A percentile compares a stretch with the other conserved stretches of the same genome.
Conservation (phyloP, 1,284 basidiomycete species). For the Gymnopus androsaceus region DNA sequence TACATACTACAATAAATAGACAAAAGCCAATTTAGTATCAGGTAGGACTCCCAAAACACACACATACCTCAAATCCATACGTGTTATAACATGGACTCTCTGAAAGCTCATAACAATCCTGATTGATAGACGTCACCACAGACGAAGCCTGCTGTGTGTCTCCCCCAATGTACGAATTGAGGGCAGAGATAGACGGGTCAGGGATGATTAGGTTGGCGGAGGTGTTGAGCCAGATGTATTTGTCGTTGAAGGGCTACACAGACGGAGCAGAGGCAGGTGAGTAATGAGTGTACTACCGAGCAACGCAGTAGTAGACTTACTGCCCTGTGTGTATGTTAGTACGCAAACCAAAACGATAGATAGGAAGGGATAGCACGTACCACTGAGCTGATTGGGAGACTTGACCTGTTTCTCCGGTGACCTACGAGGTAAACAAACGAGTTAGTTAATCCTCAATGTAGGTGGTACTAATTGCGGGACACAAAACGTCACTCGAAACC, state of each 20-base stretch:
- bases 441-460: too few relatives aligned
- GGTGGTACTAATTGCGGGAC: too few relatives aligned
- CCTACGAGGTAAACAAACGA: too few relatives aligned
- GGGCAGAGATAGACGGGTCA: constrained; percentile 37
- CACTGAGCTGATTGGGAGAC: constrained; percentile 62
- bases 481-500: too few relatives aligned
- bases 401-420: not conserved
- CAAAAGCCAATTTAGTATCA: not conserved
- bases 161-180: constrained; percentile 44
- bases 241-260: constrained; percentile 42
- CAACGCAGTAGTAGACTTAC: too few relatives aligned
- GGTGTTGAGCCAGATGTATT: constrained; percentile 51
- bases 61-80: constrained; percentile 45
- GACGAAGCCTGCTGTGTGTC: constrained; percentile 52
- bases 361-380: constrained; percentile 33
- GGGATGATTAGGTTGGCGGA: constrained; percentile 45
- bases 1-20: too few relatives aligned
- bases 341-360: too few relatives aligned
- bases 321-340: too few relatives aligned
- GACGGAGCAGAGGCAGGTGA: too few relatives aligned
- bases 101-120: constrained; percentile 1
- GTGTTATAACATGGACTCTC: constrained; percentile 43
- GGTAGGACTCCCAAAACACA: not conserved
- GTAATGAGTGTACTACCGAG: too few relatives aligned
- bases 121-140: constrained; percentile 14